phyloP scores from a whole-genome alignment of 192 early-diverging fungal species.

The Funneliformis geosporum region DNA sequence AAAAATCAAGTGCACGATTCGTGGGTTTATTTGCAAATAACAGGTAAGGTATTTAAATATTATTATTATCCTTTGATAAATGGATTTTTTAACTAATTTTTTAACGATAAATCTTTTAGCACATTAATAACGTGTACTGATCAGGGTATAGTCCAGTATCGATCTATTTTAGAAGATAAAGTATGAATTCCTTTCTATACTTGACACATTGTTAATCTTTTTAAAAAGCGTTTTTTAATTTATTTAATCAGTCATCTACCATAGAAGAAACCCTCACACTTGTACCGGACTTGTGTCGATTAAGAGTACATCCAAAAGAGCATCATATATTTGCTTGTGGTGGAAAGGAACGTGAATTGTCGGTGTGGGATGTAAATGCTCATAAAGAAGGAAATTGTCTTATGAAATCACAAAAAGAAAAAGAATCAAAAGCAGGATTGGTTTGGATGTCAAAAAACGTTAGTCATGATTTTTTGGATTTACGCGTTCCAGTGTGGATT shows the following conservation, averaged over 20 bases:
- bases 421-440: constrained; percentile 42
- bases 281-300: constrained; percentile 59
- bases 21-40: constrained; percentile 52
- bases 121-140: constrained; percentile 23
- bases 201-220: background rate
- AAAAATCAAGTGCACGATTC: constrained; percentile 45
- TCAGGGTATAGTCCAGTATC: constrained; percentile 11
- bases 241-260: constrained; percentile 31
- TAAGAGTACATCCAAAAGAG: constrained; percentile 67
- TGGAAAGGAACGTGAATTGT: constrained; percentile 85
- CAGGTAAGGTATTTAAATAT: constrained; percentile 37
- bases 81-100: too few species aligned
- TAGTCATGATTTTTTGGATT: constrained; percentile 73
- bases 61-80: background rate
- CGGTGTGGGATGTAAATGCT: constrained; percentile 67
- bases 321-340: constrained; percentile 76
- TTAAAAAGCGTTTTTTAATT: constrained; percentile 32
- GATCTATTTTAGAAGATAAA: background rate
- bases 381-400: constrained; percentile 10
- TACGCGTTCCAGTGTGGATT: constrained; percentile 87
- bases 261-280: constrained; percentile 39
- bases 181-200: background rate
- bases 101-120: background rate
- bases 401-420: constrained; percentile 33
- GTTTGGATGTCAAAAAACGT: constrained; percentile 87